Evolutionary conservation across 345 rosid species (phyloP), one percentile per base, ranked within the genome.

Genomic region (Ceriops zippeliana): DNA sequence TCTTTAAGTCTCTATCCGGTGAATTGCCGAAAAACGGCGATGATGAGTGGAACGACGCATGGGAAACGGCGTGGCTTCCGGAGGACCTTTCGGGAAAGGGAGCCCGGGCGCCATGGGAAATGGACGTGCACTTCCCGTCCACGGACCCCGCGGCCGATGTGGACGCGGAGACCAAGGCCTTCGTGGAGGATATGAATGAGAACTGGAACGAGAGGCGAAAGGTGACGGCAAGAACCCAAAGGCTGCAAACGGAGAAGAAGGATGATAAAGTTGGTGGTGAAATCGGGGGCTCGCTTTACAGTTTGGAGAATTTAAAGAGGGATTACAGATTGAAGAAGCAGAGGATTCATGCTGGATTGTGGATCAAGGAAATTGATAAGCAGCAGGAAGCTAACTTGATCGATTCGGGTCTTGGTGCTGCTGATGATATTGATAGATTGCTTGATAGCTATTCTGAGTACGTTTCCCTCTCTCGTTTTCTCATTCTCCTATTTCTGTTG

Each of bases 41-140:
- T 38, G 90, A 89, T 5, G 90, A 89, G 57, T 93, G 96, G 98
- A 93, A 93, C 74, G 93, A 91, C 61, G 91, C 96, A 7, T 89
- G 96, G 96, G 98, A 93, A 71, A 70, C 93, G 4, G 92, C 98
- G 35, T 93, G 96, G 97, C 76, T 93, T 17, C 97, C 97, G 0
- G 91, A 87, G 19, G 92, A 90, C 70, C 81, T 90, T 42, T 72
- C 83, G 0, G 81, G 82, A 15, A 87, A 82, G 52, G 75, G 3
- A 42, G 49, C 61, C 63, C 75, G 89, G 60, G 90, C 93, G n/a
- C 87, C 91, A 0, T 92, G 96, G 97, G 98, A 93, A 51, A 67
- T 70, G 4, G 98, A 87, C 58, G 97, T 86, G 20, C 85, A 89
- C 76, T 89, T 89, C 77, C 71, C 86, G 46, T 71, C 86, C 1